Base-by-base conservation (phyloP, 352 stramenopile genomes). In the Phytophthora citricola region DNA sequence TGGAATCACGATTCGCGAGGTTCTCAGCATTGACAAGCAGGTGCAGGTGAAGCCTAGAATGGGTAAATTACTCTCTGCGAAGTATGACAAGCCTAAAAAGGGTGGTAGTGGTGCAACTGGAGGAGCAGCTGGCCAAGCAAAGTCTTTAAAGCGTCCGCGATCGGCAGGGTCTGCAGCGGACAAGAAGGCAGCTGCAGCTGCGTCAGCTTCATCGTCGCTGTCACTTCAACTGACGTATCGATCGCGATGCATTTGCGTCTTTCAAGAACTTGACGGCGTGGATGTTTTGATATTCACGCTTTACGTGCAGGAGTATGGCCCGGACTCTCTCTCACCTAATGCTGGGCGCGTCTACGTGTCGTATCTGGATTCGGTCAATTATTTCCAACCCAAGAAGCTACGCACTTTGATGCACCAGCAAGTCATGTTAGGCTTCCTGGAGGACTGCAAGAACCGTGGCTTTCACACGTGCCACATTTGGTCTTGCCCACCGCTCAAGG, bases 401-500 rank as follows among this genome's bases (percentile, higher is more conserved):
- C 87, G 90, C 4, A 96, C 89, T 7, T 59, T 94, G 44, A 93
- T 95, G 85, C 88, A 96, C 50, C 90, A 96, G 63, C 83, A 95
- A 15, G 85, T 97, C 46, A 95, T 97, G 82, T 59, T 95, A 11
- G 89, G 84, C 4, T 97, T 95, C 43, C 59, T 97, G 4, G 84
- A 95, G 49, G 86, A 97, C 59, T 94, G 86, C 63, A 93, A 93
- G 60, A 83, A 95, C 50, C 89, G 87, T 39, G 90, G 90, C 5
- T 96, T 94, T 56, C 85, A 94, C 31, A 94, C 85, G 15, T 91
- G 81, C 20, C 89, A 96, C 57, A 96, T 97, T 67, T 97, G 90
- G 90, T 94, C 89, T n/a, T 97, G 90, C 55, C 90, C 90, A 29
- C 90, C 90, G 2, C 59, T 93, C 5, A 95, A 95, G 48, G 89